Evolutionary conservation across 2,329 filamentous ascomycete species (phyloP), one percentile per base, ranked within the genome.

Genomic region (Zymoseptoria tritici): DNA sequence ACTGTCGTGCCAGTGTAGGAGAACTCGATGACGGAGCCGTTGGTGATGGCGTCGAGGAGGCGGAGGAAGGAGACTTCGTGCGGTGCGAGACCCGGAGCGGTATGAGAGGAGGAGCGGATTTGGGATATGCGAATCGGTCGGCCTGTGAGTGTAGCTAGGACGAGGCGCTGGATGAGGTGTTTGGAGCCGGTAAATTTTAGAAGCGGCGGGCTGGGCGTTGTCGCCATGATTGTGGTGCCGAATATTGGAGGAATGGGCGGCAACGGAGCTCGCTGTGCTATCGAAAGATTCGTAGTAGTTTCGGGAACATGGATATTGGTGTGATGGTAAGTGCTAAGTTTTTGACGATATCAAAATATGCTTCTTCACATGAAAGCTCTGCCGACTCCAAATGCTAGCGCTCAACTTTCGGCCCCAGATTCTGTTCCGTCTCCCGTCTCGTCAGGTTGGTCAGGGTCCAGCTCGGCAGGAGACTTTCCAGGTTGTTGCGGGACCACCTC

Each of bases 31-130:
- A 89, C 86, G 60, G 89, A 90, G 77, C 94, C 94, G 80, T 99
- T 99, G 71, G 94, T 99, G 69, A 99, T 83, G 67, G 90, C 84
- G 75, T 97, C 94, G 71, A 99, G 86, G 19, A 99, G 88, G 59
- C 94, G 92, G 31, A 99, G 83, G 75, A 99, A 93, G 53, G 94
- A 97, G 70, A 97, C 87, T 77, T 99, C 94, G 78, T 96, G 89
- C 54, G 91, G 87, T 57, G 90, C 88, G 57, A 99, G 88, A 70
- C 94, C 94, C 1, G 94, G 92, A 69, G 89, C 87, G 49, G 90
- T 92, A 53, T 89, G 87, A 50, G 91, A 96, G 16, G 88, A 85
- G 65, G 90, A 86, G 70, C 94, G 90, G 78, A 99, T 97, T 76
- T 94, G 89, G 57, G 93, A 94, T 73, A 99, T 93, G 76, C 93